Evolutionary conservation across 805 yeast species (phyloP).

Genomic region (Priceomyces castillae): DNA sequence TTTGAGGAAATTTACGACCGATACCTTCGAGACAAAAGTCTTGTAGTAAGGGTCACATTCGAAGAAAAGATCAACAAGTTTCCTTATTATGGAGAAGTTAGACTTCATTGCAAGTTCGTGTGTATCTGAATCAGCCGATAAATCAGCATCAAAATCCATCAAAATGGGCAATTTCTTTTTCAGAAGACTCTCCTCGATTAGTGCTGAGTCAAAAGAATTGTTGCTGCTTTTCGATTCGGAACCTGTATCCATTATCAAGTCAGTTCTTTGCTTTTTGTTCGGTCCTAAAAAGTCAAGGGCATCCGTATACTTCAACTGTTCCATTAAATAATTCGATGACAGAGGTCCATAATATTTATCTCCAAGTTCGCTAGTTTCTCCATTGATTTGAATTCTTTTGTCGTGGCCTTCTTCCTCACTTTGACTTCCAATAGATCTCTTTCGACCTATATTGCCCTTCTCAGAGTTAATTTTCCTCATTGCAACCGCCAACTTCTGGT

Average conservation of each 20-base stretch:
- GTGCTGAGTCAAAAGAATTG: constrained; percentile 5
- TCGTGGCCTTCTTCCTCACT: not conserved
- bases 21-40: constrained; percentile 35
- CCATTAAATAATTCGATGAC: constrained; percentile 48
- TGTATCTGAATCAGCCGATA: constrained; percentile 16
- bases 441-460: not conserved
- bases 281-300: not conserved
- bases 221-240: constrained; percentile 1
- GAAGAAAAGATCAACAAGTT: constrained; percentile 43
- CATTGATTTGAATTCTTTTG: constrained; percentile 20
- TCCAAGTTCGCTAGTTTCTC: constrained; percentile 39
- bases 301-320: constrained; percentile 21
- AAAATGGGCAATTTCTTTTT: constrained; percentile 34
- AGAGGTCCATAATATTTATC: constrained; percentile 52
- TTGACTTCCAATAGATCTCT: not conserved
- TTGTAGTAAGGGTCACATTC: constrained; percentile 36
- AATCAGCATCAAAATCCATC: constrained; percentile 15
- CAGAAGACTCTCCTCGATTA: constrained; percentile 20
- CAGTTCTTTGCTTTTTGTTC: constrained; percentile 2
- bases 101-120: constrained; percentile 11
- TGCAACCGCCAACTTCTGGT: constrained; percentile 10
- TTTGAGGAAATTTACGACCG: constrained; percentile 35
- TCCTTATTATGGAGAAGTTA: constrained; percentile 33
- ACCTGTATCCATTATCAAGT: constrained; percentile 1
- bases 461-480: constrained; percentile 3